Evolutionary conservation across 2,329 filamentous ascomycete genomes (phyloP).

Genomic region (Phialophora expanda): DNA sequence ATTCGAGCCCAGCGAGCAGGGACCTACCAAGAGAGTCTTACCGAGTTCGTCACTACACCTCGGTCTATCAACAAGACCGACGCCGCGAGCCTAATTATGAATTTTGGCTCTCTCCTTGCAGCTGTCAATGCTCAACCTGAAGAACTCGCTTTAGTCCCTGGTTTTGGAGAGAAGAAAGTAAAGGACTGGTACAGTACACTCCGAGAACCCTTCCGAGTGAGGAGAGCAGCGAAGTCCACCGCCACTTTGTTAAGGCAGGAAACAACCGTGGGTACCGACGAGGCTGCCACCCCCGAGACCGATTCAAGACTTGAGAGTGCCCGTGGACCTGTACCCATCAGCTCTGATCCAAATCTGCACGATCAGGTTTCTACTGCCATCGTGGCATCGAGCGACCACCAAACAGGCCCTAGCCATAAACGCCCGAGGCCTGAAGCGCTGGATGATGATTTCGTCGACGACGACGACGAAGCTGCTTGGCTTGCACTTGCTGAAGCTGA

Average conservation of each 20-base stretch:
- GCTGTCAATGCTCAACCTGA: slow-evolving; percentile 88
- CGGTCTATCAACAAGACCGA: slow-evolving; percentile 93
- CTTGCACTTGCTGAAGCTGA: slow-evolving; percentile 41
- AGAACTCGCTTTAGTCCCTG: slow-evolving; percentile 80
- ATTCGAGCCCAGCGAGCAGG: slow-evolving; percentile 86
- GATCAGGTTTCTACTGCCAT: slow-evolving; percentile 11
- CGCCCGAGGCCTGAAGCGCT: slow-evolving; percentile 30
- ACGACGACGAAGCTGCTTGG: slow-evolving; percentile 56
- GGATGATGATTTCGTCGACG: slow-evolving; percentile 43
- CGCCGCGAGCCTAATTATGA: slow-evolving; percentile 84
- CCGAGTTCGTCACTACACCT: slow-evolving; percentile 91
- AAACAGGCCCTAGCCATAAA: slow-evolving; percentile 31
- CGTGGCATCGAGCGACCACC: slow-evolving; percentile 22
- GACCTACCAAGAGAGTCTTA: slow-evolving; percentile 81
- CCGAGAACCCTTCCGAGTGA: slow-evolving; percentile 80
- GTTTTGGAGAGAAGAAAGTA: slow-evolving; percentile 96
- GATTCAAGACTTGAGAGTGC: slow-evolving; percentile 39
- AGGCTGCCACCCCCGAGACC: slow-evolving; percentile 29
- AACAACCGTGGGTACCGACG: background rate
- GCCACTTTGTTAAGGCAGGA: slow-evolving; percentile 40
- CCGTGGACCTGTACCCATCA: slow-evolving; percentile 42
- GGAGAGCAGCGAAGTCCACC: slow-evolving; percentile 68
- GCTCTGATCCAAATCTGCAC: slow-evolving; percentile 34
- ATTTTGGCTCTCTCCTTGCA: slow-evolving; percentile 85
- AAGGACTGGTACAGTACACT: slow-evolving; percentile 82